Evolutionary conservation across 768 basidiomycete species (phyloP).

Genomic region (Suillus placidus): DNA sequence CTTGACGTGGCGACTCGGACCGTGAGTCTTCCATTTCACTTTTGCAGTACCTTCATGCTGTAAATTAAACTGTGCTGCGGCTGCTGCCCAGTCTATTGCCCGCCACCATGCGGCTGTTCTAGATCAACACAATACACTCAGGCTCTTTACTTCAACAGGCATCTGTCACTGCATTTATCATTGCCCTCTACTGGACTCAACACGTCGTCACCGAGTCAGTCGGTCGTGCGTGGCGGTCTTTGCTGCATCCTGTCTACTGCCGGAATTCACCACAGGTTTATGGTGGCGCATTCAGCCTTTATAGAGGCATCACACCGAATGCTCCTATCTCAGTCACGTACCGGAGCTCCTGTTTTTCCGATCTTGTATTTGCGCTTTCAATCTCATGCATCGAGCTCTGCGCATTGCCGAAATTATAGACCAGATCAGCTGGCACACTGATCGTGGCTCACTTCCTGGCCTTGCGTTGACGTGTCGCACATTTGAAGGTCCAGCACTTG

Average conservation of each 20-base stretch:
- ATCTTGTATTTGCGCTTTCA: neutral
- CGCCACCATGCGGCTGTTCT: neutral
- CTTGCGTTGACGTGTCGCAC: conserved; percentile 28
- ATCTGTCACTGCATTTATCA: neutral
- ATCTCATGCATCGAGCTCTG: conserved; percentile 5
- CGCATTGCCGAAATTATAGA: neutral
- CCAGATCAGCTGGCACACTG: neutral
- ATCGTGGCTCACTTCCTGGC: conserved; percentile 18
- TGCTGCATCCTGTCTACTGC: neutral
- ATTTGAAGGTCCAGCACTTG: conserved; percentile 26
- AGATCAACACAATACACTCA: neutral
- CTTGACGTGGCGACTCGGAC: neutral
- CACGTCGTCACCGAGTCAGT: neutral
- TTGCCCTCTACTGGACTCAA: neutral
- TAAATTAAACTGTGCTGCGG: neutral
- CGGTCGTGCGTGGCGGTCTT: neutral
- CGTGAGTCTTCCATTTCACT: neutral
- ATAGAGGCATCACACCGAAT: neutral
- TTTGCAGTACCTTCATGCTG: neutral
- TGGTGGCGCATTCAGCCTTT: neutral
- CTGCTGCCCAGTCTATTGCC: neutral
- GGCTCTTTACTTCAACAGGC: neutral
- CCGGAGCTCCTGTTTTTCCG: neutral
- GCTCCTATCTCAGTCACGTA: neutral
- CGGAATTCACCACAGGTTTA: neutral